Base-by-base conservation (phyloP, 225 moss, liverwort and hornwort genomes). In the Bryoerythrophyllum caledonicum region DNA sequence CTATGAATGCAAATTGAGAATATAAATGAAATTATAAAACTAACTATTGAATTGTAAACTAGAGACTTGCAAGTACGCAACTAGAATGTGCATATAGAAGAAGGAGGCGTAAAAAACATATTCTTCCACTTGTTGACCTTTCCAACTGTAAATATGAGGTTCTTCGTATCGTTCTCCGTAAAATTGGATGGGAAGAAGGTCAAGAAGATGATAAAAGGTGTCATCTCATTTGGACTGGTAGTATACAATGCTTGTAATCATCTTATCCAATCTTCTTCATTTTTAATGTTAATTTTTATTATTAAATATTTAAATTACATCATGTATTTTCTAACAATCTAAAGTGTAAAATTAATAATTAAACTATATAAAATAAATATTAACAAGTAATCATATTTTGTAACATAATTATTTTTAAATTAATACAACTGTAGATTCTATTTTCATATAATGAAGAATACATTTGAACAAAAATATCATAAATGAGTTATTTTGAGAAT, bases 171-270 rank as follows among this genome's bases (percentile, higher is more conserved):
- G 91, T 94, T 69, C 78, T 93, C 13, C 66, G 27, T 25, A 94
- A 93, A 30, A 90, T 93, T 76, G 89, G 90, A 23, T 97, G 97
- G 97, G 84, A 90, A 80, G 97, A 97, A 85, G 91, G 92, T 58
- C 78, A 81, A 58, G 91, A 90, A 65, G 86, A 93, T 78, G 93
- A 94, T 49, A 91, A 80, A 59, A 81, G 65, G 71, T 91, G 94
- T 80, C 97, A 97, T 81, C 86, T 97, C 41, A 86, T 97, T 8
- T 97, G 97, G 97, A 97, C 94, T 30, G 94, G 96, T 97, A 85
- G 38, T 68, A 78, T 12, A 61, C 59, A 62, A 55, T 74, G 40
- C 34, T 75, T 67, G 62, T 77, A 70, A 71, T 76, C 57, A 81
- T 61, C 26, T 1, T 3, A 68, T 80, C 43, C 58, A 51, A 0